Base-by-base conservation (phyloP, 805 yeast genomes). In the Lipomyces chichibuensis region DNA sequence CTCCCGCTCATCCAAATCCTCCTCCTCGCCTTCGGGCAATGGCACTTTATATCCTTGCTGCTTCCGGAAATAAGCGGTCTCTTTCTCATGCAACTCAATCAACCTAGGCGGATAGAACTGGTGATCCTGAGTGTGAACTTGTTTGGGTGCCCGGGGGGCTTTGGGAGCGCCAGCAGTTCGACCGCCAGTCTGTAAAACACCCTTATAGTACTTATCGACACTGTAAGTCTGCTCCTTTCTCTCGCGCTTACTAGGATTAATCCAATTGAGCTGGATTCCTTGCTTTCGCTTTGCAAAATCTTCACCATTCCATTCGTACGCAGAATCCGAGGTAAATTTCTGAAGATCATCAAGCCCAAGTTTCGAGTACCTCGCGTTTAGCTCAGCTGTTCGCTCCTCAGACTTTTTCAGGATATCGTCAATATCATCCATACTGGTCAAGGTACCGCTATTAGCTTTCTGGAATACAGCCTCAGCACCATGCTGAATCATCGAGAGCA, bases 281-380 rank as follows among this genome's bases (percentile, higher is more conserved):
- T 71, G 70, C 64, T 75, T 73, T 37, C 75, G 72, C 73, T 87
- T 85, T 68, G 94, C 92, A 76, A 88, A 89, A 73, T 90, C 88
- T 72, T 88, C 84, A 20, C 99, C 99, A 75, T 95, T 92, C 99
- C 99, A 94, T 78, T 93, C 97, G 77, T 94, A 94, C 0, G 97
- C 95, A 29, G 89, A 88, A 71, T 92, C 96, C 7, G 92, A 89
- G 11, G 95, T 89, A 74, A 93, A 93, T 75, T 91, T 91, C 76
- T 94, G 98, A 60, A 95, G 81, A 75, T 95, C 99, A 77, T 95
- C 98, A 35, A 95, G 80, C 9, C 98, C 98, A 43, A 95, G 83
- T 60, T 90, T 85, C 64, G 92, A 88, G 77, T 89, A 95, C 76
- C 91, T 91, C 17, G 88, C 89, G 75, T 92, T 92, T 69, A 95